Conservation (phyloP, 106 monocot species). For the Dactylorhiza incarnata region DNA sequence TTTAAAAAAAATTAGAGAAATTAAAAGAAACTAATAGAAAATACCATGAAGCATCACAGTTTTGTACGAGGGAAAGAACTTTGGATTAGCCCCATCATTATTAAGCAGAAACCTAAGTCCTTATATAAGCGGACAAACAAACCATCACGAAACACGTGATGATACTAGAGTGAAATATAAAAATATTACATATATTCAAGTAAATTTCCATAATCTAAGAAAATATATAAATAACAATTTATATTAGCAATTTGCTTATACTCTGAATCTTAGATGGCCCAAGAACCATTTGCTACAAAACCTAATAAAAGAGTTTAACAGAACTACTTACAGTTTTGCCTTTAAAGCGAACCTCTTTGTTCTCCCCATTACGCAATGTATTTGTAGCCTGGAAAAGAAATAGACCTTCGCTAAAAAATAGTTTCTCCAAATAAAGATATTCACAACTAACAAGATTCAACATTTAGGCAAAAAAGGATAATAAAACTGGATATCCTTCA, state of each 20-base stretch:
- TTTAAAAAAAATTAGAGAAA: no score
- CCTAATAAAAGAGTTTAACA: not conserved
- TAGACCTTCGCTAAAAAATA: slow-evolving; percentile 1
- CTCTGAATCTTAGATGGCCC: not conserved
- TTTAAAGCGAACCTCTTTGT: slow-evolving; percentile 86
- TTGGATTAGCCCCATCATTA: no score
- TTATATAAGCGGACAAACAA: no score
- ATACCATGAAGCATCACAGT: no score
- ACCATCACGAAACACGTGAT: no score
- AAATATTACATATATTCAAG: no score
- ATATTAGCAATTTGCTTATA: not conserved
- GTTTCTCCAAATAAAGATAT: not conserved
- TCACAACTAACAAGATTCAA: not conserved
- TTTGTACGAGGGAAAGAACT: no score
- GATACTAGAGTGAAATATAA: no score
- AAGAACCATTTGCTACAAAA: not conserved
- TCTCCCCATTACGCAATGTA: slow-evolving; percentile 51
- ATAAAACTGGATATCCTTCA: not conserved
- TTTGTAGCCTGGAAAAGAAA: slow-evolving; percentile 44
- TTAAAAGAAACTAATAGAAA: no score
- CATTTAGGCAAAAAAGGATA: not conserved
- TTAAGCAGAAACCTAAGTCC: no score
- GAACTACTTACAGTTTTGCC: slow-evolving; percentile 74
- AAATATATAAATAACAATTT: not conserved
- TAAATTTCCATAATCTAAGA: no score